Evolutionary conservation across 2,329 filamentous ascomycete species (phyloP).

Genomic region (Xylaria sp.): DNA sequence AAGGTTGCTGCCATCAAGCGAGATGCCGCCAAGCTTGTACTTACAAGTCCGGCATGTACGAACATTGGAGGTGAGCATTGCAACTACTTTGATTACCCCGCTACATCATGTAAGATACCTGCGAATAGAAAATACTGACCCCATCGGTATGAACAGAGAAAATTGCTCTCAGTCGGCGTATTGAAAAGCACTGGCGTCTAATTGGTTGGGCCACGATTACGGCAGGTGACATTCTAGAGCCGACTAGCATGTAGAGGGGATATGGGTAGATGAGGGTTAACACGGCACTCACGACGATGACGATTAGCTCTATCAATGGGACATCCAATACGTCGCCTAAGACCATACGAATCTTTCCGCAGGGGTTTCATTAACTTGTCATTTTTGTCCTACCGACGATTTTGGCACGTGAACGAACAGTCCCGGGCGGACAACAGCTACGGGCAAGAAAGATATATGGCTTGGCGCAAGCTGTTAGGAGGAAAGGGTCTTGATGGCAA

Average conservation of each 20-base stretch:
- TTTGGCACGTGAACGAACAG: constrained; percentile 1
- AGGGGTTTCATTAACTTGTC: background rate
- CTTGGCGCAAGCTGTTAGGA: background rate
- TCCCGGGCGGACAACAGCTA: background rate
- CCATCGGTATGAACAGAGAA: constrained; percentile 70
- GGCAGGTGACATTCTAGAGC: constrained; percentile 38
- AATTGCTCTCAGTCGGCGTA: constrained; percentile 94
- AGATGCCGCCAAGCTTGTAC: constrained; percentile 92
- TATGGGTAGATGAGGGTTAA: background rate
- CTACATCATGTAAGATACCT: background rate
- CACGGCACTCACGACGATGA: constrained; percentile 17
- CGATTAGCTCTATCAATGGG: constrained; percentile 4
- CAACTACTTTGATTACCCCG: background rate
- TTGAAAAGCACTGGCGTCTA: constrained; percentile 71
- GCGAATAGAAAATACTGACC: constrained; percentile 20
- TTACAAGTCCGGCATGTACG: constrained; percentile 95
- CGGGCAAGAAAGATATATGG: background rate
- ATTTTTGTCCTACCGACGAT: background rate
- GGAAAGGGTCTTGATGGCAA: background rate
- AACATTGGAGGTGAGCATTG: constrained; percentile 72
- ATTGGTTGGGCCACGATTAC: constrained; percentile 57
- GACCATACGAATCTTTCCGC: background rate
- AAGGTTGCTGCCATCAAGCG: constrained; percentile 98
- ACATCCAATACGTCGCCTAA: constrained; percentile 9
- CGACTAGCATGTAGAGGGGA: constrained; percentile 35